Evolutionary conservation across 2,329 filamentous ascomycete species (phyloP), one percentile per base, ranked within the genome.

Genomic region (Sordariomycetes sp.): DNA sequence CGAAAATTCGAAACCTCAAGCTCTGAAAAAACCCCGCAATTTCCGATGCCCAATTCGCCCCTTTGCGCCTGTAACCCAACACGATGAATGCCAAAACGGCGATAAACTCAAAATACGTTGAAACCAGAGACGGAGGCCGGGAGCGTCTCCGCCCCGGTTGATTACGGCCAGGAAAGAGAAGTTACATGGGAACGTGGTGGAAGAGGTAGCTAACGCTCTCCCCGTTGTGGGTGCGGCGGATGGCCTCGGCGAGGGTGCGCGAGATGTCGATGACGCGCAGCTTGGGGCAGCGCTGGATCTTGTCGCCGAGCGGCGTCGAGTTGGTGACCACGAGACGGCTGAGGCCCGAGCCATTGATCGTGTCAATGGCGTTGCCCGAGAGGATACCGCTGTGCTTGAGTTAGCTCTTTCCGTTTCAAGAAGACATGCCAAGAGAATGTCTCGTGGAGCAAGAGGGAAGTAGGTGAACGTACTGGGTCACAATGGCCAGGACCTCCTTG

Each of bases 241-340:
- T 87, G 14, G 85, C 85, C 71, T 80, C 86, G n/a, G 84, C 86
- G 59, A 89, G 76, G 40, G 91, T 96, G 50, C 89, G 88, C 66
- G 88, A 90, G 65, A 97, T 90, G 72, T 97, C 92, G 70, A 97
- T 96, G 59, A 92, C 92, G 72, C 91, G 86, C 62, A 97, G 82
- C 72, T 89, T 87, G 59, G 85, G 80, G 73, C 92, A 95, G 50
- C 79, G 74, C 67, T 87, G 83, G 70, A 88, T 86, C 79, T 95
- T 93, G 69, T 90, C 88, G 62, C 86, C 83, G 63, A 62, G 56
- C 3, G 60, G 58, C n/a, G 59, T 59, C 1, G 57, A 96, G 74
- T 97, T 96, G 54, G 92, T 96, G 40, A 96, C 90, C 16, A 97
- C 90, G 43, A 97, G 76, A 65, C 87, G 85, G 64, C 82, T 85